Evolutionary conservation across 2,329 filamentous ascomycete genomes (phyloP), one percentile per base, ranked within the genome.

Genomic region (Claviceps arundinis): DNA sequence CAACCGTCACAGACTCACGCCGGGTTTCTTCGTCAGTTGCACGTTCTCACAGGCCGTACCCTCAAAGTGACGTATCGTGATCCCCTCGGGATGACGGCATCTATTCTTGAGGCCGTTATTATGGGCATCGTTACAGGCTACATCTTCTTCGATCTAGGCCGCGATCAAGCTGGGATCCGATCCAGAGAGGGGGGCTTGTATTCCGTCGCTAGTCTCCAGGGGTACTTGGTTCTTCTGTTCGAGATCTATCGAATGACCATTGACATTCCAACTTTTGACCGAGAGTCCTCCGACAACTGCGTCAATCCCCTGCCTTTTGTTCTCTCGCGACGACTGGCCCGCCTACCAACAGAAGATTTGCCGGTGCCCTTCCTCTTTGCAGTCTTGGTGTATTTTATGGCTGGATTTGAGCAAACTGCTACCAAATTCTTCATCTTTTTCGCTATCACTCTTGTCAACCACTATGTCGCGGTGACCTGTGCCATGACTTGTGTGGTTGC

Each of bases 331-430:
- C 75, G 87, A 26, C 64, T 88, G 5, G 84, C 86, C 0, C 75
- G 84, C 5, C 67, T 89, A 22, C 72, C 82, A 1, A 80, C 84
- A 0, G 85, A 90, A 61, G 85, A 89, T 60, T 61, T 89, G 0
- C 83, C 84, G 0, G 84, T 88, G 1, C 85, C 85, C 0, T 73
- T 88, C 16, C 63, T 88, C 3, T 89, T 84, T 60, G 81, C 81
- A 5, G 67, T 81, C 2, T 82, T 89, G 7, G 83, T 82, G 61
- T 90, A 89, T 64, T 89, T 87, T 63, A 88, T 89, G 82, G 78
- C 81, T 6, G 85, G 84, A 0, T 87, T 89, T 58, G 78, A 85
- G 47, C 71, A 75, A 2, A 75, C 82, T 8, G 78, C 74, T 0
- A 66, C 61, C 1, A 78, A 84, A 51, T 89, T 89, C 64, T 82